phyloP scores from a whole-genome alignment of 768 basidiomycete species.

The Ephemerocybe angulata region DNA sequence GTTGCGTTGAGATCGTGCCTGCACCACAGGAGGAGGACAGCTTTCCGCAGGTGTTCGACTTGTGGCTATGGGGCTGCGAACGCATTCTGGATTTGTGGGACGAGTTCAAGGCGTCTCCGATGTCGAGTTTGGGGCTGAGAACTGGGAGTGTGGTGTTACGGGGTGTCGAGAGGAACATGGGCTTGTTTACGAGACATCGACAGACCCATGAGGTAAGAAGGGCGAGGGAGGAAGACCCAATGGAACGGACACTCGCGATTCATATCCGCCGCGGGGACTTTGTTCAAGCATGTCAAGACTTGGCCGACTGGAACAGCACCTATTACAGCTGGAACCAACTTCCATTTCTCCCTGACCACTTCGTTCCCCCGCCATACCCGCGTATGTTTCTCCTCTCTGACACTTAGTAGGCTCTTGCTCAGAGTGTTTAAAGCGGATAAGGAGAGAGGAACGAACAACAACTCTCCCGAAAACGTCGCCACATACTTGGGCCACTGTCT shows the following conservation, averaged over 20 bases:
- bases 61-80: constrained; percentile 38
- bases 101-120: constrained; percentile 38
- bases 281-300: constrained; percentile 34
- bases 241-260: constrained; percentile 43
- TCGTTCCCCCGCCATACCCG: constrained; percentile 33
- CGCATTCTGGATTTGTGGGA: constrained; percentile 44
- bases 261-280: constrained; percentile 54
- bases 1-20: constrained; percentile 42
- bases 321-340: constrained; percentile 50
- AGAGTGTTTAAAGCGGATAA: neutral
- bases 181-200: constrained; percentile 24
- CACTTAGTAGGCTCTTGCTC: neutral
- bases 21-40: constrained; percentile 31
- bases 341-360: constrained; percentile 42
- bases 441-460: constrained; percentile 19
- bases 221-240: constrained; percentile 28
- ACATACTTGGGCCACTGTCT: constrained; percentile 43
- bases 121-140: constrained; percentile 33
- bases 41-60: constrained; percentile 43
- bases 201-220: no score
- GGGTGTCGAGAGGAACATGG: constrained; percentile 40
- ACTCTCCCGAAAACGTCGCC: constrained; percentile 37
- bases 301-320: constrained; percentile 40
- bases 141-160: constrained; percentile 41
- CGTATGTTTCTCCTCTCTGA: neutral